Base-by-base conservation (phyloP, 164 flowering plant species). In the Sextonia rubra region DNA sequence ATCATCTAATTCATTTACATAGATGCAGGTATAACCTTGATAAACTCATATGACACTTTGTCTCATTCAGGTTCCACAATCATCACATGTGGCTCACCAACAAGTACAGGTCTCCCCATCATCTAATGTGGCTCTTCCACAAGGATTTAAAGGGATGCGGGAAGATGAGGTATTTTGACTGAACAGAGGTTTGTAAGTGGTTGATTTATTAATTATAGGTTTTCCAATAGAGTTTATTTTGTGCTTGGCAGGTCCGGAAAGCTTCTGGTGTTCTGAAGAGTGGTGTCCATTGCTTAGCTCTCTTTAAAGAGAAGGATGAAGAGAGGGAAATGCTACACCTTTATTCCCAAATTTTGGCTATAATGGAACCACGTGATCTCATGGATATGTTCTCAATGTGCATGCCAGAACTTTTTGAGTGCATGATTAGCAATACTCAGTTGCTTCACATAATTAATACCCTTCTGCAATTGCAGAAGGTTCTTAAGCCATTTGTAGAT, bases 361-460 rank as follows among this genome's bases (percentile, higher is more conserved):
- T 93, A 67, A 90, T 96, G 98, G 99, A 96, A 80, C 97, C 98
- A 67, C 94, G 97, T 23, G 97, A 96, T 85, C 90, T 96, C 1
- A 96, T 96, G 99, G 99, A 96, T 79, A 93, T 96, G 97, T 92
- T 96, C 77, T 92, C 99, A 2, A 79, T 96, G 83, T 92, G 99
- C 72, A 89, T 96, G 97, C 88, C 95, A 12, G 96, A 93, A 79
- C 95, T 96, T 73, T 96, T 96, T 79, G 97, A 96, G 71, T 88
- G 94, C 94, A 93, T 96, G 98, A 89, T 92, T 78, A 80, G 75
- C 76, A 93, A 91, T 82, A 85, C 77, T 64, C 98, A 96, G 80
- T 84, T 93, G 75, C 90, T 93, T 73, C 90, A 90, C 74, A 90
- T 96, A 76, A 91, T 91, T 76, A 90, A 92, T 48, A 85, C 94